These are phyloP conservation scores for Wickerhamiella qilinensis DNA, from an alignment of 805 yeast genomes.

Conservation along the genomic window DNA sequence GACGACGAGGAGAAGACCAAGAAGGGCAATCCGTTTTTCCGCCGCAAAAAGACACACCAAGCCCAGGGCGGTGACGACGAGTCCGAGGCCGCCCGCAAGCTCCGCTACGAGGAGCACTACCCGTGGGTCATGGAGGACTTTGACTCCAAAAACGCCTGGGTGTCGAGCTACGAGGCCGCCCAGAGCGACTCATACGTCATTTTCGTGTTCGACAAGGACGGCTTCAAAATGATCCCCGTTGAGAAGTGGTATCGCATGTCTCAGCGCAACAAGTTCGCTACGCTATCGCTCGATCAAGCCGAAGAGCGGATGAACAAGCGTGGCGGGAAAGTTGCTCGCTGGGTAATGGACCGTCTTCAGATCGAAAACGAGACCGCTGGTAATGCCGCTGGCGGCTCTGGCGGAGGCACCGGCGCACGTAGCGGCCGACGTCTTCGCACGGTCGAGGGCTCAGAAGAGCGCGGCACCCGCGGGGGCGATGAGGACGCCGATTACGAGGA, in stretches of 20 bases:
- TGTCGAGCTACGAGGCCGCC: constrained; percentile 87
- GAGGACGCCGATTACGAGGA: constrained; percentile 92
- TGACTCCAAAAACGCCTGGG: constrained; percentile 88
- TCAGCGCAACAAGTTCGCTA: constrained; percentile 83
- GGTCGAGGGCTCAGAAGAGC: constrained; percentile 27
- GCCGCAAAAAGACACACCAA: constrained; percentile 63
- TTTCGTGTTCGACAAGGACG: constrained; percentile 62
- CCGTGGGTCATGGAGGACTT: constrained; percentile 98
- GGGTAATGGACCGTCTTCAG: constrained; percentile 72
- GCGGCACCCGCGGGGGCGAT: constrained; percentile 36
- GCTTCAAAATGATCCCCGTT: constrained; percentile 87
- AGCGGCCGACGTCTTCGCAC: constrained; percentile 12
- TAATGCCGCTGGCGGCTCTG: constrained; percentile 11
- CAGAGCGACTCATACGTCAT: constrained; percentile 76
- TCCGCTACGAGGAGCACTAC: constrained; percentile 88
- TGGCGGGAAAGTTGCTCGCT: constrained; percentile 55
- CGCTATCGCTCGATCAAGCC: constrained; percentile 89
- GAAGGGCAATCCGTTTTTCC: constrained; percentile 28
- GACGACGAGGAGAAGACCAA: constrained; percentile 9
- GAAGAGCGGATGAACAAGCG: constrained; percentile 84
- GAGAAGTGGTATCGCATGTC: constrained; percentile 90
- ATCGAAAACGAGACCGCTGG: constrained; percentile 29
- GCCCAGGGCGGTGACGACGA: constrained; percentile 67
- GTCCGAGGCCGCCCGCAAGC: constrained; percentile 65
- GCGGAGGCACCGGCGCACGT: not conserved